These are phyloP conservation scores for Jasminum sambac DNA, from an alignment of 257 asterid genomes.

Conservation along the genomic window DNA sequence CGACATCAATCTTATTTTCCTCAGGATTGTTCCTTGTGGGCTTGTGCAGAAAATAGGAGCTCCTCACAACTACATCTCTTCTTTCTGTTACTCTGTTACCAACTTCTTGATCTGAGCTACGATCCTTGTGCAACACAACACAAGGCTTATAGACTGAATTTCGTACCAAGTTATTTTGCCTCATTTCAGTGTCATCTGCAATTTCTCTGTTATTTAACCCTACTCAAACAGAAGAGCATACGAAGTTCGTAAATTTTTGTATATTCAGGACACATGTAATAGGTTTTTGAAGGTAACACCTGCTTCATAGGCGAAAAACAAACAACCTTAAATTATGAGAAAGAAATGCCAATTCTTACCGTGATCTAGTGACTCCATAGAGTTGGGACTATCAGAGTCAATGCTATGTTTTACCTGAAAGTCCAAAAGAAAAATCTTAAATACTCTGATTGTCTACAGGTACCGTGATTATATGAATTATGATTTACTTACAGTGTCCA, in stretches of 20 bases:
- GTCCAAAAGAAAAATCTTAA: background rate
- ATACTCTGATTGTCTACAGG: constrained; percentile 9
- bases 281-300: background rate
- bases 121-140: constrained; percentile 48
- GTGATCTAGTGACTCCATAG: constrained; percentile 32
- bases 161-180: constrained; percentile 27
- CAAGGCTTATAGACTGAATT: constrained; percentile 63
- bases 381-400: constrained; percentile 30
- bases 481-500: constrained; percentile 23
- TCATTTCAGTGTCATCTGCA: constrained; percentile 26
- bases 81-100: constrained; percentile 29
- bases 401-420: constrained; percentile 42
- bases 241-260: constrained; percentile 11
- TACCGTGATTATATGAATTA: constrained; percentile 7
- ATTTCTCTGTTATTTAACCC: constrained; percentile 35
- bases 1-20: constrained; percentile 30
- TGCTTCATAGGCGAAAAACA: background rate
- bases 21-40: constrained; percentile 28
- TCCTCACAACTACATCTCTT: constrained; percentile 46
- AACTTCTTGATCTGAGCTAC: constrained; percentile 35
- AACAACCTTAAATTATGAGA: background rate
- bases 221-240: constrained; percentile 14
- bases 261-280: background rate
- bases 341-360: constrained; percentile 39
- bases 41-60: constrained; percentile 59